Evolutionary conservation across 768 basidiomycete genomes (phyloP).

Genomic region (Sutorius australiensis): DNA sequence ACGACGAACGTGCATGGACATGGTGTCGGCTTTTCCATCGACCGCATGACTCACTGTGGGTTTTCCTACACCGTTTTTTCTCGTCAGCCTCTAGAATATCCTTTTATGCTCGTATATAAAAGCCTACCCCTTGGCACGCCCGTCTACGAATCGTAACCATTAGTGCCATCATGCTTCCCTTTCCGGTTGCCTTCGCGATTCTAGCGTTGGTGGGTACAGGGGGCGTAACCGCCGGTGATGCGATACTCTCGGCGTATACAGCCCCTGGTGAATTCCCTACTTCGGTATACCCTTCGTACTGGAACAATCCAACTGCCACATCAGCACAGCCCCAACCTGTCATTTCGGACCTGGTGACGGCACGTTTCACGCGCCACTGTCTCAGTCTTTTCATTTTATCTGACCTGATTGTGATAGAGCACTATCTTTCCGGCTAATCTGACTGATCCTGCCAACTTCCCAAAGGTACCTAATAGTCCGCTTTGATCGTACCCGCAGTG

Average conservation of each 20-base stretch:
- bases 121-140: not conserved
- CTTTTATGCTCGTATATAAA: constrained; percentile 2
- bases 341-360: constrained; percentile 64
- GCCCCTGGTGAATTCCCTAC: constrained; percentile 63
- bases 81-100: not conserved
- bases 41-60: not conserved
- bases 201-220: constrained; percentile 7
- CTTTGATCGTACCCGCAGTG: not conserved
- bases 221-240: constrained; percentile 6
- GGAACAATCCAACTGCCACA: constrained; percentile 66
- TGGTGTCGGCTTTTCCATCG: not conserved
- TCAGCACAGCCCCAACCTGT: constrained; percentile 68
- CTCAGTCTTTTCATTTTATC: not conserved
- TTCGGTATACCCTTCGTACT: constrained; percentile 55
- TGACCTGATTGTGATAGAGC: constrained; percentile 35
- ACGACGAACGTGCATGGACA: constrained; percentile 14
- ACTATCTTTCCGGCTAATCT: constrained; percentile 52
- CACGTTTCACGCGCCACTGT: constrained; percentile 28
- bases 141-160: not conserved
- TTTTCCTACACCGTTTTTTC: not conserved
- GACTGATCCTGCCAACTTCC: constrained; percentile 61
- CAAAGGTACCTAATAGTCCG: constrained; percentile 31
- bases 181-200: constrained; percentile 9
- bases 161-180: constrained; percentile 12
- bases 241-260: constrained; percentile 42